phyloP scores from a whole-genome alignment of 2,329 filamentous ascomycete species.

The Phyllosticta citribraziliensis region DNA sequence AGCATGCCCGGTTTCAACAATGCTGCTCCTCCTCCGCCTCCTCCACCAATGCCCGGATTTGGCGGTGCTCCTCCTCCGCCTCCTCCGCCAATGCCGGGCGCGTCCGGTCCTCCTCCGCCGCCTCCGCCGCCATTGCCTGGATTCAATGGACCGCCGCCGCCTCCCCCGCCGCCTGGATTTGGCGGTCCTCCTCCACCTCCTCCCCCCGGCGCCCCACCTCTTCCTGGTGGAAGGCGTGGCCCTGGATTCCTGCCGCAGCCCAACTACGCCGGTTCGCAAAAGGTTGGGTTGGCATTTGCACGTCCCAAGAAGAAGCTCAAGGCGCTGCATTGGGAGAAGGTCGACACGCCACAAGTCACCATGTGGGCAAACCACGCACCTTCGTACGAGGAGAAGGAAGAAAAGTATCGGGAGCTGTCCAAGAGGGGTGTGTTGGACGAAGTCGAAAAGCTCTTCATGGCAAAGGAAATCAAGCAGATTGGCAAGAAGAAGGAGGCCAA shows the following conservation, averaged over 20 bases:
- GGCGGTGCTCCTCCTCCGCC: constrained; percentile 33
- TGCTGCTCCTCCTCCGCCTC: constrained; percentile 37
- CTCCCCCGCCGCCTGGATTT: constrained; percentile 37
- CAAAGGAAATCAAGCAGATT: constrained; percentile 88
- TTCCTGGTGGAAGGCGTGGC: constrained; percentile 49
- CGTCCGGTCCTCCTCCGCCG: constrained; percentile 32
- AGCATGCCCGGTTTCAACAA: constrained; percentile 31
- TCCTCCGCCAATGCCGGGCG: constrained; percentile 37
- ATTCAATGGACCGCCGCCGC: constrained; percentile 28
- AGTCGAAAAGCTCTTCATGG: constrained; percentile 94
- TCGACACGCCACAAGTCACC: constrained; percentile 82
- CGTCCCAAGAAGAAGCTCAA: constrained; percentile 99
- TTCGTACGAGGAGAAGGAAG: constrained; percentile 81
- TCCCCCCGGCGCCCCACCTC: constrained; percentile 51
- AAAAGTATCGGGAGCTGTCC: constrained; percentile 89
- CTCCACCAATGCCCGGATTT: constrained; percentile 25
- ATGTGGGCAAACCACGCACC: constrained; percentile 85
- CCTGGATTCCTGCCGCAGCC: constrained; percentile 61
- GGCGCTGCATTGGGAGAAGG: constrained; percentile 98
- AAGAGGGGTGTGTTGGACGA: constrained; percentile 94
- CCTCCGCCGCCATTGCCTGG: constrained; percentile 37
- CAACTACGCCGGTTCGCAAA: constrained; percentile 43
- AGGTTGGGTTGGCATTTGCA: constrained; percentile 65
- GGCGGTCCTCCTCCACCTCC: constrained; percentile 43
- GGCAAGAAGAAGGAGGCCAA: constrained; percentile 64